Evolutionary conservation across 306 rosid species (phyloP).

Genomic region (cucumber (Cucumis sativus)): Cucumber_9930_V3 NC_026656.2:21740001-21740500

Average conservation of each 20-base stretch:
- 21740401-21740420: constrained; percentile 79
- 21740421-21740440: constrained; percentile 84
- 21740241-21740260: constrained; percentile 86
- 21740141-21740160: background rate
- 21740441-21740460: constrained; percentile 64
- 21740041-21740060: background rate
- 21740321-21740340: constrained; percentile 34
- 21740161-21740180: constrained; percentile 36
- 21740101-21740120: background rate
- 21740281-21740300: constrained; percentile 89
- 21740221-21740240: constrained; percentile 70
- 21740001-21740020: background rate
- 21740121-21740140: background rate
- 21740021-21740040: background rate
- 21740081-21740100: background rate
- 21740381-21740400: constrained; percentile 50
- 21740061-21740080: background rate
- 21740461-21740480: constrained; percentile 44
- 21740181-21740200: constrained; percentile 47
- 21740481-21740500: background rate
- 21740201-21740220: constrained; percentile 45
- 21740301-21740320: constrained; percentile 86
- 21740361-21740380: constrained; percentile 69
- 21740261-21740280: constrained; percentile 93
- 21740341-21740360: constrained; percentile 44